Conservation (phyloP, 495 filamentous ascomycete genomes). For the Bacidia rubella region DNA sequence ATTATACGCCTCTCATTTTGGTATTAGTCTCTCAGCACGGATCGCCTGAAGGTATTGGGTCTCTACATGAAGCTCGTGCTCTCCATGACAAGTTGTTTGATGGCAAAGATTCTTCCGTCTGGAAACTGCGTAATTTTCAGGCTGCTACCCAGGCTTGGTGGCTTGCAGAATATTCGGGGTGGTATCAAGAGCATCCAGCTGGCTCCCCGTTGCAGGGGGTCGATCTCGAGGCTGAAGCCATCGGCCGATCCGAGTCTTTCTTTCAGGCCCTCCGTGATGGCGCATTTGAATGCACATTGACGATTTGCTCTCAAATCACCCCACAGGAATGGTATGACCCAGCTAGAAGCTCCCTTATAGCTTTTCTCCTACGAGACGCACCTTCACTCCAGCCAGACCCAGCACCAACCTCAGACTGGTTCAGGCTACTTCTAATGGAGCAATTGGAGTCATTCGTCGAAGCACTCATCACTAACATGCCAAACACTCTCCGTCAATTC, state of each 20-base stretch:
- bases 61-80: slow-evolving; percentile 49
- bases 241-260: slow-evolving; percentile 55
- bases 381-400: slow-evolving; percentile 48
- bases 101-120: slow-evolving; percentile 47
- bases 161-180: slow-evolving; percentile 84
- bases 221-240: slow-evolving; percentile 51
- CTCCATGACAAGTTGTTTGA: slow-evolving; percentile 54
- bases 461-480: slow-evolving; percentile 84
- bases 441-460: slow-evolving; percentile 79
- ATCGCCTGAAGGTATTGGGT: slow-evolving; percentile 49
- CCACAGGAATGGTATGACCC: slow-evolving; percentile 70
- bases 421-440: slow-evolving; percentile 58
- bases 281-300: slow-evolving; percentile 80
- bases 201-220: slow-evolving; percentile 38
- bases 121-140: slow-evolving; percentile 58
- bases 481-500: slow-evolving; percentile 73
- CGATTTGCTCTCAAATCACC: slow-evolving; percentile 65
- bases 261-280: slow-evolving; percentile 71
- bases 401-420: slow-evolving; percentile 43
- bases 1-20: slow-evolving; percentile 65
- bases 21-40: slow-evolving; percentile 62
- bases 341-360: slow-evolving; percentile 55
- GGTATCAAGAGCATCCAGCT: slow-evolving; percentile 59
- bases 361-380: slow-evolving; percentile 66
- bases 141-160: slow-evolving; percentile 67